Evolutionary conservation across 1,284 basidiomycete species (phyloP).

Genomic region (Caloboletus firmus): DNA sequence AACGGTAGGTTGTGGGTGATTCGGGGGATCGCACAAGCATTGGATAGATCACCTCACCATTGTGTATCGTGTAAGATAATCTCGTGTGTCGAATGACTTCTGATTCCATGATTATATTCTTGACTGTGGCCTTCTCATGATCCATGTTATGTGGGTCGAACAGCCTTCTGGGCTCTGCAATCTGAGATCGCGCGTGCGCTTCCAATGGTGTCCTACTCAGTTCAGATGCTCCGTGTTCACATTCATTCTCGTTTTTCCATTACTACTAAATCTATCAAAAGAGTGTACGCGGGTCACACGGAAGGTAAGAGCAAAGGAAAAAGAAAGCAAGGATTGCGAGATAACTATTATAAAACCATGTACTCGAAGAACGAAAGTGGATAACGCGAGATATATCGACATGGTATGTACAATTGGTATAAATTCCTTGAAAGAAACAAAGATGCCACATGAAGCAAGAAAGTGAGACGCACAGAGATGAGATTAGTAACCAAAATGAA

Average conservation of each 20-base stretch:
- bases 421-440: slow-evolving; percentile 10
- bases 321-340: neutral
- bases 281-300: slow-evolving; percentile 3
- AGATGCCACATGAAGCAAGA: slow-evolving; percentile 6
- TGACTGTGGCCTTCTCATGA: neutral
- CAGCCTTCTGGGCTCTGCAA: neutral
- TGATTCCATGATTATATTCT: too few species aligned
- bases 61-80: too few species aligned
- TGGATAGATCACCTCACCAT: too few species aligned
- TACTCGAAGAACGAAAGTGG: neutral
- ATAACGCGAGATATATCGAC: slow-evolving; percentile 9
- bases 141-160: neutral
- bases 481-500: neutral
- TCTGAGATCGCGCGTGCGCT: neutral
- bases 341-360: neutral
- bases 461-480: slow-evolving; percentile 1
- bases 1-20: too few species aligned
- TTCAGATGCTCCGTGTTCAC: neutral
- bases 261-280: slow-evolving; percentile 13
- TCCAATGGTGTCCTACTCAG: neutral
- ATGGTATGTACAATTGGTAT: slow-evolving; percentile 8
- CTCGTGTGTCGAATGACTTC: too few species aligned
- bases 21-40: too few species aligned
- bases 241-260: slow-evolving; percentile 2
- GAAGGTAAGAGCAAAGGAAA: neutral